Conservation (phyloP, 495 filamentous ascomycete genomes). For the Aspergillus asperescens region DNA sequence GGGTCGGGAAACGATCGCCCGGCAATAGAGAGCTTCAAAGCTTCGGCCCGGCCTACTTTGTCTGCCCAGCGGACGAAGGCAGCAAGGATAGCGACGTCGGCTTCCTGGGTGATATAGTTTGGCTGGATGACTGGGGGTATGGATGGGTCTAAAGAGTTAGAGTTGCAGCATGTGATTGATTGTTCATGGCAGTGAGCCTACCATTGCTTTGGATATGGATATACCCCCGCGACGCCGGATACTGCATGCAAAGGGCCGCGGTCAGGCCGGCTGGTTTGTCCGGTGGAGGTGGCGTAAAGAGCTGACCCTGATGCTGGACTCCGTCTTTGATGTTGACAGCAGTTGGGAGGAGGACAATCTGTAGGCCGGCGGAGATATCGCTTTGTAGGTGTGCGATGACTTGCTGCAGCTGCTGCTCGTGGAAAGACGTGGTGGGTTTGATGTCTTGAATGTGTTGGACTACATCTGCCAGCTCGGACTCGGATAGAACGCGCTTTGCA, state of each 20-base stretch:
- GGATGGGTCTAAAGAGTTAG: slow-evolving; percentile 17
- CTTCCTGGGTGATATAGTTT: slow-evolving; percentile 30
- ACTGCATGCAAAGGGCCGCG: slow-evolving; percentile 22
- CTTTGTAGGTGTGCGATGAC: slow-evolving; percentile 22
- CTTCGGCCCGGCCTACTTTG: slow-evolving; percentile 14
- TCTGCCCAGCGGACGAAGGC: slow-evolving; percentile 26
- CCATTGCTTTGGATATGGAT: slow-evolving; percentile 44
- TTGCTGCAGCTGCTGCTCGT: slow-evolving; percentile 23
- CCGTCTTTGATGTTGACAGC: slow-evolving; percentile 14
- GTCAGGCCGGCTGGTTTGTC: slow-evolving; percentile 19
- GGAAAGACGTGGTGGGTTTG: slow-evolving; percentile 20
- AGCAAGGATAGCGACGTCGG: slow-evolving; percentile 35
- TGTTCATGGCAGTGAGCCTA: slow-evolving; percentile 11
- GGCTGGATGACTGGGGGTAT: slow-evolving; percentile 21
- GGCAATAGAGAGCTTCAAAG: slow-evolving; percentile 17
- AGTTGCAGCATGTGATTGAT: background rate
- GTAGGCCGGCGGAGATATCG: slow-evolving; percentile 23
- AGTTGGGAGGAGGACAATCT: slow-evolving; percentile 19
- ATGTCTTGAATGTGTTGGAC: slow-evolving; percentile 20
- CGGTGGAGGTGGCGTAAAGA: slow-evolving; percentile 9
- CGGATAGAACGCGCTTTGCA: slow-evolving; percentile 18
- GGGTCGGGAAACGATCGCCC: slow-evolving; percentile 17
- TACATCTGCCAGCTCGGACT: slow-evolving; percentile 17
- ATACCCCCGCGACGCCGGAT: slow-evolving; percentile 47
- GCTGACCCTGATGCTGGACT: slow-evolving; percentile 18